Percentiles rank a stretch among this genome's conserved stretches.
phyloP scores from a whole-genome alignment of 192 early-diverging fungal genomes.

The Obelidium mucronatum region DNA sequence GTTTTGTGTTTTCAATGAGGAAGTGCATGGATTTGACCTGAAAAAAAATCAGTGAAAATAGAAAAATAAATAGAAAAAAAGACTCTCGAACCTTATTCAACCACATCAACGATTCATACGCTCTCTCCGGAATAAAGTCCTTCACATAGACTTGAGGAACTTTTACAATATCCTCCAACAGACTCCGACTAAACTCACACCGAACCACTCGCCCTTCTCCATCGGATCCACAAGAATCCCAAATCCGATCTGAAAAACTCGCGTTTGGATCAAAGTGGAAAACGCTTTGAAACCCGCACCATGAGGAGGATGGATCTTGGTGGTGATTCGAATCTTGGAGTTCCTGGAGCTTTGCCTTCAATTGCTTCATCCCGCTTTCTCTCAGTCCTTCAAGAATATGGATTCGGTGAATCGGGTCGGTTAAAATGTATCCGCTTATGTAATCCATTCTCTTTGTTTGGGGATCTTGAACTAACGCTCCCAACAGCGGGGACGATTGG shows the following conservation, averaged over 20 bases:
- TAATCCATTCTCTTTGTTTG: not conserved
- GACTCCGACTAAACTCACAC: not conserved
- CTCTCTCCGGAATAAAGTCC: slow-evolving; percentile 18
- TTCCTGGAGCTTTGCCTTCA: not conserved
- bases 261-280: slow-evolving; percentile 30
- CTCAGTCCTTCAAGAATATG: slow-evolving; percentile 19
- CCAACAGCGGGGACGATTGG: not conserved
- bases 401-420: not conserved
- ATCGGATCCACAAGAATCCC: not conserved
- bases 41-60: not conserved
- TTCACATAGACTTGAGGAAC: slow-evolving; percentile 10
- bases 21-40: slow-evolving; percentile 18
- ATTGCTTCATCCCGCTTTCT: not conserved
- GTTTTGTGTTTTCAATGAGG: slow-evolving; percentile 11
- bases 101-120: slow-evolving; percentile 10
- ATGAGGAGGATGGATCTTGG: too few species aligned
- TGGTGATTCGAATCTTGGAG: not conserved
- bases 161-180: not conserved
- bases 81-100: not conserved
- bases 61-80: not conserved
- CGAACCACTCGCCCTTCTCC: not conserved
- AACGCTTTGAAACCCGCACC: not conserved
- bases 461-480: not conserved
- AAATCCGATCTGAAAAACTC: slow-evolving; percentile 1
- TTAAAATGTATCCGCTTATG: not conserved